Evolutionary conservation across 179 eudicot species (phyloP).

Genomic region (Heliamphora pulchella): DNA sequence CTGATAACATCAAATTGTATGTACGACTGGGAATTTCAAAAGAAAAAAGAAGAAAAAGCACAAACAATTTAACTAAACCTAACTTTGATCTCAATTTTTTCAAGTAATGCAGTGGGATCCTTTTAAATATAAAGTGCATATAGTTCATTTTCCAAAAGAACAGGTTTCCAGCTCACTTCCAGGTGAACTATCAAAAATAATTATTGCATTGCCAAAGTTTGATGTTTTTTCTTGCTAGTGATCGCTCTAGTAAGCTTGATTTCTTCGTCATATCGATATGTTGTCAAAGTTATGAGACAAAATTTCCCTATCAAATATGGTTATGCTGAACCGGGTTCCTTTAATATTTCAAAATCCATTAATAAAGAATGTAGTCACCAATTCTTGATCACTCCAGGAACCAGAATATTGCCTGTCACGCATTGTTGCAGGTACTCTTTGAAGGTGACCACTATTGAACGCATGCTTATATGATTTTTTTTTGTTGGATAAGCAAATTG

Average conservation of each 20-base stretch:
- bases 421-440: background rate
- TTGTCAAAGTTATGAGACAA: background rate
- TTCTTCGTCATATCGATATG: background rate
- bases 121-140: background rate
- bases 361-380: background rate
- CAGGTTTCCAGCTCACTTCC: background rate
- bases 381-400: background rate
- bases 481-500: too few species aligned
- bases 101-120: background rate
- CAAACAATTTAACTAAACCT: background rate
- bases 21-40: background rate
- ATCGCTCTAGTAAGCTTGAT: background rate
- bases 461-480: too few species aligned
- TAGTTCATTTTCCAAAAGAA: background rate
- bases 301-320: background rate
- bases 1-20: background rate
- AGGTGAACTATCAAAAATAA: background rate
- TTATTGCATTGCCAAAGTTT: background rate
- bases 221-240: background rate
- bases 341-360: background rate
- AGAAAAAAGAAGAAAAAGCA: background rate
- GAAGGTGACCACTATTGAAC: too few species aligned
- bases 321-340: background rate
- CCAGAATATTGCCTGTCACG: background rate
- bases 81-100: background rate